Base-by-base conservation (phyloP, 2,329 filamentous ascomycete genomes). In the Penicillium sp. region DNA sequence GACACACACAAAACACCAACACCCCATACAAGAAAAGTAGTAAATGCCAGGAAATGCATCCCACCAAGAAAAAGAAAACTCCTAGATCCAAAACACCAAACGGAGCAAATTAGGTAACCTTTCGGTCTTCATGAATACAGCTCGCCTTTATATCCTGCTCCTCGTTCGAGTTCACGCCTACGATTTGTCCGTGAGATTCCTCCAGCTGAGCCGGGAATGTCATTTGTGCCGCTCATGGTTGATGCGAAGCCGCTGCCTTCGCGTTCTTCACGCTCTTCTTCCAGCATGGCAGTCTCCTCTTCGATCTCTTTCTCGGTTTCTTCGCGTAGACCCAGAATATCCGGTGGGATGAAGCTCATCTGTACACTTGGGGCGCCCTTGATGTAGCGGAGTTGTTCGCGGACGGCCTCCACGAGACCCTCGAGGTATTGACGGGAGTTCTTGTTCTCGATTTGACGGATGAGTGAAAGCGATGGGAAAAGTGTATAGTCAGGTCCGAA, bases 401-500 rank as follows among this genome's bases (percentile, higher is more conserved):
- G 84, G 41, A 96, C 86, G 53, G 89, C 85, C 67, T 87, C 81
- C 4, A 95, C 81, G 41, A 96, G 86, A 31, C 87, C 85, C 44
- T 86, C 79, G 16, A 96, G 77, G 55, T 90, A 88, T 65, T 91
- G 87, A 45, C 83, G 79, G 6, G 88, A 82, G 65, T 96, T 95
- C 64, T 87, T 84, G 68, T 96, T 96, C 66, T 86, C 85, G 52
- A 85, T 81, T 39, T 80, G 79, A 34, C 76, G 73, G 58, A 79
- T 76, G 62, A 93, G 87, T 45, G 91, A 93, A 64, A 97, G 81
- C 4, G 89, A 87, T 0, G 94, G 94, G 67, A 96, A 94, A 13
- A 99, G 82, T 23, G 87, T 87, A 65, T 93, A 91, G 57, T 94
- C 89, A 39, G 90, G 87, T 43, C 89, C 85, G 74, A 99, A 99